A percentile compares a stretch with the other conserved stretches of the same genome.
phyloP scores from a whole-genome alignment of 345 rosid genomes.

The Mangifera indica region DNA sequence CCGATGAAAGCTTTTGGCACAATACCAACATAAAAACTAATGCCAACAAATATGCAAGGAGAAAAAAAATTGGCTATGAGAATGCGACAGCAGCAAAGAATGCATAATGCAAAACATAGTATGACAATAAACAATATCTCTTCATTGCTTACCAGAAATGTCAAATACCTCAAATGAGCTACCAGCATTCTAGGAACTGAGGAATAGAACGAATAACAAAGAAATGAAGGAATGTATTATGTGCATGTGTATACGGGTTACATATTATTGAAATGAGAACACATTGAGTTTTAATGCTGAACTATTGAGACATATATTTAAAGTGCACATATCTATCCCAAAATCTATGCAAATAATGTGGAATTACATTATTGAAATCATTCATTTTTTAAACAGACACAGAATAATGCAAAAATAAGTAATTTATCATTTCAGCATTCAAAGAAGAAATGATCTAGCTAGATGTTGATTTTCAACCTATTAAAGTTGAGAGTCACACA shows the following conservation, averaged over 20 bases:
- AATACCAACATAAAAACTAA: not conserved
- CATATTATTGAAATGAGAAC: not conserved
- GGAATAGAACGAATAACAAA: too few species aligned
- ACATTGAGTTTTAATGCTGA: not conserved
- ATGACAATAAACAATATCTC: not conserved
- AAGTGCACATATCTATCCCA: not conserved
- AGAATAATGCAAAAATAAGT: not conserved
- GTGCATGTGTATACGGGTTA: not conserved
- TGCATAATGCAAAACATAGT: not conserved
- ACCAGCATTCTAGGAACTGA: not conserved
- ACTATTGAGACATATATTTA: too few species aligned
- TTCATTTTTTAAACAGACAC: not conserved
- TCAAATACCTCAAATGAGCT: not conserved
- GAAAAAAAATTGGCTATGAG: not conserved
- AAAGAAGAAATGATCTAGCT: not conserved
- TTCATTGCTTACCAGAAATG: not conserved
- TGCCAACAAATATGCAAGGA: not conserved
- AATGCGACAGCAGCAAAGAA: not conserved
- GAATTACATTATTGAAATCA: not conserved
- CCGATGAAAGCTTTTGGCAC: not conserved
- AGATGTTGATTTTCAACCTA: not conserved
- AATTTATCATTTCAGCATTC: not conserved
- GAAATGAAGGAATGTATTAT: not conserved
- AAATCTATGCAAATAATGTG: not conserved
- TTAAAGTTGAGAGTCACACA: slow-evolving; percentile 26